These are phyloP conservation scores for Quillaja saponaria DNA, from an alignment of 306 rosid species.

Conservation along the genomic window DNA sequence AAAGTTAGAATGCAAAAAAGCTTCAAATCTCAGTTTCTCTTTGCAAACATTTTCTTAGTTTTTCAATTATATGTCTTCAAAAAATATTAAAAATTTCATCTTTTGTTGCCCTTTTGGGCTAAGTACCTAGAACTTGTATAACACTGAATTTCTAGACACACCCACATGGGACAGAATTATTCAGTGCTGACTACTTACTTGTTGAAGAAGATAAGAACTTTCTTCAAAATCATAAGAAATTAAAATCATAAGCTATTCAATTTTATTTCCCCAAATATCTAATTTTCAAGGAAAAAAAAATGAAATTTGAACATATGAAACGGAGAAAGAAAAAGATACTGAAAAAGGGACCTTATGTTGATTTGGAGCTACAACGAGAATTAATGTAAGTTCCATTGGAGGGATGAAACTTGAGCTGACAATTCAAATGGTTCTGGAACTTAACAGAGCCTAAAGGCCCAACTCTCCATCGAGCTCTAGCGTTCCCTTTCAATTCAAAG, in stretches of 20 bases:
- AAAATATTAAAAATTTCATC: no score
- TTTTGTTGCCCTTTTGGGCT: no score
- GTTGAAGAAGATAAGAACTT: no score
- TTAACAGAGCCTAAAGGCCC: conserved; percentile 63
- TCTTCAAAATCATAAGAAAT: conserved; percentile 38
- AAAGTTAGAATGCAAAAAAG: not conserved
- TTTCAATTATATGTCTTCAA: no score
- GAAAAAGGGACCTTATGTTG: conserved; percentile 39
- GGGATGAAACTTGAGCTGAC: conserved; percentile 62
- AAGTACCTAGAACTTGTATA: no score
- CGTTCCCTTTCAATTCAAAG: conserved; percentile 57
- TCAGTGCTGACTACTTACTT: no score
- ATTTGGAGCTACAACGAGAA: conserved; percentile 58
- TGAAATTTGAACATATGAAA: conserved; percentile 1
- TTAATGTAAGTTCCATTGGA: conserved; percentile 53
- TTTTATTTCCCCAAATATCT: conserved; percentile 24
- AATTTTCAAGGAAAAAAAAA: not conserved
- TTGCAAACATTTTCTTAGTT: no score
- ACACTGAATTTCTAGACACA: no score
- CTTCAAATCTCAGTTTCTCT: no score
- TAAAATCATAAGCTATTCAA: conserved; percentile 24
- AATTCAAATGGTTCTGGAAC: conserved; percentile 53
- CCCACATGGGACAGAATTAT: no score
- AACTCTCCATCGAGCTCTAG: conserved; percentile 62
- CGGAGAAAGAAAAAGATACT: not conserved